phyloP scores from a whole-genome alignment of 768 basidiomycete genomes.

The Hypsizygus marmoreus region DNA sequence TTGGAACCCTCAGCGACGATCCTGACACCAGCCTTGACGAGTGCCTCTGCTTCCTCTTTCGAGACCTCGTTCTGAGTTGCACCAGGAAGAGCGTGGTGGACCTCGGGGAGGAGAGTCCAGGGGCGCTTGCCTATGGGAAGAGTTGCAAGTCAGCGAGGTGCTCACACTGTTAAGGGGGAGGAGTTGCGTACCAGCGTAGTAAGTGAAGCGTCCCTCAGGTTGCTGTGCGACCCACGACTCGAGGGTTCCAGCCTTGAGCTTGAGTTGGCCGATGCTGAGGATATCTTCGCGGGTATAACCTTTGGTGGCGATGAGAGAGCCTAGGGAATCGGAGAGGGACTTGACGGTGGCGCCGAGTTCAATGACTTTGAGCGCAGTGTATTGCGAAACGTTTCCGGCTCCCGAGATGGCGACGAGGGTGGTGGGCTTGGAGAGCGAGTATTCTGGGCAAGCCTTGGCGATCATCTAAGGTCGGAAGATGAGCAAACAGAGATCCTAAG shows the following conservation, averaged over 20 bases:
- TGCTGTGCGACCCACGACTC: constrained; percentile 34
- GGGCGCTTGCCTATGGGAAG: constrained; percentile 51
- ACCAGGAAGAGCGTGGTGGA: constrained; percentile 70
- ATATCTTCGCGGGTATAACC: constrained; percentile 64
- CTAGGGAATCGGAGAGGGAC: constrained; percentile 76
- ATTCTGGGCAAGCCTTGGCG: constrained; percentile 57
- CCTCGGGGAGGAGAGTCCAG: constrained; percentile 64
- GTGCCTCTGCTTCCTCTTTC: constrained; percentile 67
- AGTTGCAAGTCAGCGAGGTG: constrained; percentile 15
- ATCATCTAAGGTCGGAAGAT: constrained; percentile 49
- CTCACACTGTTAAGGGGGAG: neutral
- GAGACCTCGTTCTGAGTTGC: constrained; percentile 76
- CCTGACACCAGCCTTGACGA: constrained; percentile 66
- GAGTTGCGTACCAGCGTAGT: constrained; percentile 45
- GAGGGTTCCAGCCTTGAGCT: constrained; percentile 53
- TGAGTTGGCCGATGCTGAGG: constrained; percentile 50
- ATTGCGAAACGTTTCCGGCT: constrained; percentile 77
- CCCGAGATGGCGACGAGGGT: constrained; percentile 62
- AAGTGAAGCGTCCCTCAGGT: constrained; percentile 42
- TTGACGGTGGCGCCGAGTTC: constrained; percentile 73
- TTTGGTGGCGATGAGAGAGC: constrained; percentile 57
- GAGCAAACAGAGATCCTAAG: neutral
- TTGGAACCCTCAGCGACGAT: constrained; percentile 79
- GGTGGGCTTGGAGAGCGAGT: constrained; percentile 44
- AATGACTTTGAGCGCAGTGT: constrained; percentile 75